Evolutionary conservation across 495 filamentous ascomycete genomes (phyloP), one percentile per base, ranked within the genome.

Genomic region (Neurospora sp.): DNA sequence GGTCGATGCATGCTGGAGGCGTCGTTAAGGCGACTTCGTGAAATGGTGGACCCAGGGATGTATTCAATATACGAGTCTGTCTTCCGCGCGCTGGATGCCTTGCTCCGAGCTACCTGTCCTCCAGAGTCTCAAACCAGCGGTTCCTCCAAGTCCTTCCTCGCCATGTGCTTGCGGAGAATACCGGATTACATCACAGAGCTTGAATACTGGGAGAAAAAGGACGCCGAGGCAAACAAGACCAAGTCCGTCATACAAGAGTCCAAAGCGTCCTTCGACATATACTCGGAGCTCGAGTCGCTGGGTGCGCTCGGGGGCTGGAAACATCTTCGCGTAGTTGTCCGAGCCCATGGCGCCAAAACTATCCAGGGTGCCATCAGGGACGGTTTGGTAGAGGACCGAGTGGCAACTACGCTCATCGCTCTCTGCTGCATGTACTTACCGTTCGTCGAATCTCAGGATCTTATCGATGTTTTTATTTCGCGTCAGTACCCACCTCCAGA

Each of bases 291-390:
- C 40, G 91, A 94, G 75, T 76, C 83, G 0, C 80, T 89, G 35
- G 90, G 89, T 69, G 83, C 86, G 10, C 80, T 80, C 53, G 82
- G 83, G 44, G 91, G 91, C 40, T 94, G 92, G 91, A 87, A 81
- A 69, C 87, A 89, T 72, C 82, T 94, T 0, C 86, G 87, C 69
- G 82, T 87, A 68, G 85, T 91, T 46, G 90, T 90, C 31, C 87
- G 91, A 71, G 86, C 91, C 6, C 90, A 93, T 71, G 91, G 89
- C n/a, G 78, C 93, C 11, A 75, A 82, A 41, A 80, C 91, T 40
- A 77, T 94, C 39, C 68, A 74, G 37, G 81, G 85, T 11, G 88
- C 90, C 74, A 85, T 90, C 53, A 61, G 73, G 16, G 85, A 87
- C n/a, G 80, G 80, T n/a, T 42, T 84, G 11, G 42, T 88, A 27